Evolutionary conservation across 140 eudicot species (phyloP).

Genomic region (Erigeron philadelphicus): DNA sequence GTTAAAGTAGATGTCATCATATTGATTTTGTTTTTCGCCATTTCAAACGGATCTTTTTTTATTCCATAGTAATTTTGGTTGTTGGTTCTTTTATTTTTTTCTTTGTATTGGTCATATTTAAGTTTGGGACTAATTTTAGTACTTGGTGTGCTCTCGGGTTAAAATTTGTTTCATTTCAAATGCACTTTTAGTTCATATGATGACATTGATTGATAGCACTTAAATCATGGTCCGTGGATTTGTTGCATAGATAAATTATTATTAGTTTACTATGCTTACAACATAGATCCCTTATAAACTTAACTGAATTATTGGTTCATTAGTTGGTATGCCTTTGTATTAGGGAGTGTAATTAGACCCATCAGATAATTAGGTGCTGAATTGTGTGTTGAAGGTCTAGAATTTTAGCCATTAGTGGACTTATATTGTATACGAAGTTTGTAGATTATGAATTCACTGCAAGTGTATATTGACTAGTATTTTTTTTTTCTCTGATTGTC

Average conservation of each 20-base stretch:
- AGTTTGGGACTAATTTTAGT: no score
- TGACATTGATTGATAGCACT: slow-evolving; percentile 14
- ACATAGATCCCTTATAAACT: not conserved
- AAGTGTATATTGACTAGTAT: slow-evolving; percentile 17
- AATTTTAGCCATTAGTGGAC: not conserved
- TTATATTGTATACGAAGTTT: not conserved
- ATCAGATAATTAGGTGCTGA: slow-evolving; percentile 9
- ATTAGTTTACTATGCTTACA: slow-evolving; percentile 4
- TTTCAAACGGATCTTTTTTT: slow-evolving; percentile 5
- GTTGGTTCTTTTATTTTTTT: no score
- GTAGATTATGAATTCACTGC: slow-evolving; percentile 10
- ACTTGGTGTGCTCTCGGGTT: slow-evolving; percentile 17
- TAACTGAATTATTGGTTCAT: slow-evolving; percentile 17
- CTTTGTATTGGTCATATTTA: no score
- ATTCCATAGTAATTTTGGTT: not conserved
- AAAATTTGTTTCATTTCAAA: not conserved
- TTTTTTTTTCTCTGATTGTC: slow-evolving; percentile 12
- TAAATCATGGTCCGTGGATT: slow-evolving; percentile 18
- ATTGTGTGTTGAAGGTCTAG: not conserved
- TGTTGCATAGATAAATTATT: slow-evolving; percentile 13
- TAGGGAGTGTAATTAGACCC: slow-evolving; percentile 13
- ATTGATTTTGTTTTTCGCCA: no score
- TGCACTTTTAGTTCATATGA: slow-evolving; percentile 10
- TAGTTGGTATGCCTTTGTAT: not conserved
- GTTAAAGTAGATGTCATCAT: no score